phyloP scores from a whole-genome alignment of 768 basidiomycete species.

The Gautieria morchelliformis region DNA sequence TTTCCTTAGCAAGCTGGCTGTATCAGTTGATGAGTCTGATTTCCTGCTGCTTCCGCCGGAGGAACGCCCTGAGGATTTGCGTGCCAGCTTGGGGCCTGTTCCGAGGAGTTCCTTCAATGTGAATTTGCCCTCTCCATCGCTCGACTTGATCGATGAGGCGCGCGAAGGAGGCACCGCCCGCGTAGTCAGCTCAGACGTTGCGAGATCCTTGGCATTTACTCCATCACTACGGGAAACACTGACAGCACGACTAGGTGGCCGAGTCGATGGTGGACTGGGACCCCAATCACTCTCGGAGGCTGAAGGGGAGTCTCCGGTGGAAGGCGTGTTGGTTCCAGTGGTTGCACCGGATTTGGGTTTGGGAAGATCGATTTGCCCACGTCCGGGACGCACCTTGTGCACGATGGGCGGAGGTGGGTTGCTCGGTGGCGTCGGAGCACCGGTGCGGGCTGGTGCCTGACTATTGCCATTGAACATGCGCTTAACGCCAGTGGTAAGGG shows the following conservation, averaged over 20 bases:
- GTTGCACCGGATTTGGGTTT: constrained; percentile 10
- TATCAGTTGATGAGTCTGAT: constrained; percentile 52
- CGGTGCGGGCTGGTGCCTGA: not conserved
- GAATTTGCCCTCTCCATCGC: constrained; percentile 61
- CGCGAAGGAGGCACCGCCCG: constrained; percentile 20
- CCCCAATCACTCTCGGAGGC: constrained; percentile 49
- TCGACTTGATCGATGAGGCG: constrained; percentile 44
- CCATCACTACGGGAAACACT: constrained; percentile 30
- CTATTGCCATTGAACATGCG: not conserved
- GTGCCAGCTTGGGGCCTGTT: constrained; percentile 61
- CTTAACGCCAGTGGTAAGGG: not conserved
- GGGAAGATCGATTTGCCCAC: not conserved
- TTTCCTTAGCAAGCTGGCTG: constrained; percentile 66
- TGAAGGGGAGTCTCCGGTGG: constrained; percentile 37
- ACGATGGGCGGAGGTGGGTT: not conserved
- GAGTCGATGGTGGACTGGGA: constrained; percentile 48
- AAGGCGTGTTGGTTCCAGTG: constrained; percentile 27
- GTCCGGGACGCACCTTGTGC: not conserved
- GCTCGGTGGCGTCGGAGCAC: not conserved
- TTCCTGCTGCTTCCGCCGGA: constrained; percentile 45
- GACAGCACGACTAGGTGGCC: constrained; percentile 46
- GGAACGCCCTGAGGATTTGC: constrained; percentile 65
- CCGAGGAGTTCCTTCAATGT: constrained; percentile 76
- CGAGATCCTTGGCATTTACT: constrained; percentile 7
- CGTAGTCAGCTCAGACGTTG: constrained; percentile 2